These are phyloP conservation scores for Aspergillus diversus DNA, from an alignment of 495 filamentous ascomycete species.

Conservation along the genomic window DNA sequence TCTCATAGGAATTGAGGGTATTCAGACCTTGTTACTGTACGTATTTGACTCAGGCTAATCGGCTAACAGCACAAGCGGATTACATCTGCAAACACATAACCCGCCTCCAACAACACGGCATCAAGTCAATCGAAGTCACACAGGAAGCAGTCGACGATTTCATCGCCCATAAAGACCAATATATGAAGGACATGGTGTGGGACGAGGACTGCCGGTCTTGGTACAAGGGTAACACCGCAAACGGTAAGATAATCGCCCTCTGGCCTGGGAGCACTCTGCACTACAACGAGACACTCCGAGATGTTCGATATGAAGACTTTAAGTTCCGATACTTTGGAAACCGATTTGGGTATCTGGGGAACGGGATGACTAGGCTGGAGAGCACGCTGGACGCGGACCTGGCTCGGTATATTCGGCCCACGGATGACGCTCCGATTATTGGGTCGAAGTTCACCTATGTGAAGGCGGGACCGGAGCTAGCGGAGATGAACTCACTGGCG, in stretches of 20 bases:
- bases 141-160: conserved; percentile 43
- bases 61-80: conserved; percentile 12
- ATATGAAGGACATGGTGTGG: conserved; percentile 47
- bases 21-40: too few relatives aligned
- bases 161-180: conserved; percentile 35
- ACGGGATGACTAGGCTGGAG: conserved; percentile 23
- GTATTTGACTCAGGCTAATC: too few relatives aligned
- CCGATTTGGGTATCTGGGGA: conserved; percentile 32
- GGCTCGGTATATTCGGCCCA: conserved; percentile 9
- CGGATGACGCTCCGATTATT: too few relatives aligned
- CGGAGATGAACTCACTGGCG: too few relatives aligned
- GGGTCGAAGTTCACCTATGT: too few relatives aligned
- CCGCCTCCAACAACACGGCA: conserved; percentile 35
- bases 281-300: conserved; percentile 55
- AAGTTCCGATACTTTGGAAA: conserved; percentile 31
- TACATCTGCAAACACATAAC: conserved; percentile 45
- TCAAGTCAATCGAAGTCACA: conserved; percentile 24
- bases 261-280: conserved; percentile 45
- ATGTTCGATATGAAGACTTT: conserved; percentile 55
- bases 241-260: conserved; percentile 23
- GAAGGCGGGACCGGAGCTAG: too few relatives aligned
- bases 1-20: background rate
- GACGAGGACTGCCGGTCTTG: conserved; percentile 43
- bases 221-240: conserved; percentile 32
- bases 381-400: conserved; percentile 2